Base-by-base conservation (phyloP, 306 rosid genomes). In the Cicer bijugum region DNA sequence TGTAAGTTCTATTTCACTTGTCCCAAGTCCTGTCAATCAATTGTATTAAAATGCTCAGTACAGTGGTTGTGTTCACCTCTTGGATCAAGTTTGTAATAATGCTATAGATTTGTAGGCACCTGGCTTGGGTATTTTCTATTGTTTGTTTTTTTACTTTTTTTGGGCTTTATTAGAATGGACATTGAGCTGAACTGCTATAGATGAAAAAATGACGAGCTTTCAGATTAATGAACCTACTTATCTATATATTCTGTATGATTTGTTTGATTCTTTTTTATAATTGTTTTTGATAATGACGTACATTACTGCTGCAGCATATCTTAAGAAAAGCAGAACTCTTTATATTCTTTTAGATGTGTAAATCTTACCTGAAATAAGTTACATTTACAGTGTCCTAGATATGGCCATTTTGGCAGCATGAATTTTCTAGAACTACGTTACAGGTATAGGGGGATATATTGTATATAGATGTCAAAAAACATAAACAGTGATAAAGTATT, bases 1-100 rank as follows among this genome's bases (percentile, higher is more conserved):
- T 84, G 97, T 92, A 85, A 72, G 90, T 86, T 47, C 46, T 10
- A 33, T 45, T 81, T 66, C 62, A 17, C 37, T 70, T 43, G 64
- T 35, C 63, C 51, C 19, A 58, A 45, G 53, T 43, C 48, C 16
- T 75, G 7, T 38, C 28, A 76, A 10, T 62, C 50, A 20, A 7
- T 80, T 80, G 60, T 67, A 39, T 79, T 44, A 53, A 62, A 19
- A 70, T 51, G 51, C 58, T 14, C 5, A 28, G 61, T 55, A 57
- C 70, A 35, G 58, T 67, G 12, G 66, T 40, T 66, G 10, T 15
- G 58, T 69, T 78, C 35, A 60, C 52, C 52, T 12, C 55, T 74
- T 44, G 48, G 39, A 50, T 70, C 72, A 45, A 47, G 43, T 65
- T 46, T 68, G 16, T 12, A 63, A 63, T 50, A 63, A 81, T 9